Evolutionary conservation across 345 rosid genomes (phyloP).

Genomic region (Garcia nutans): DNA sequence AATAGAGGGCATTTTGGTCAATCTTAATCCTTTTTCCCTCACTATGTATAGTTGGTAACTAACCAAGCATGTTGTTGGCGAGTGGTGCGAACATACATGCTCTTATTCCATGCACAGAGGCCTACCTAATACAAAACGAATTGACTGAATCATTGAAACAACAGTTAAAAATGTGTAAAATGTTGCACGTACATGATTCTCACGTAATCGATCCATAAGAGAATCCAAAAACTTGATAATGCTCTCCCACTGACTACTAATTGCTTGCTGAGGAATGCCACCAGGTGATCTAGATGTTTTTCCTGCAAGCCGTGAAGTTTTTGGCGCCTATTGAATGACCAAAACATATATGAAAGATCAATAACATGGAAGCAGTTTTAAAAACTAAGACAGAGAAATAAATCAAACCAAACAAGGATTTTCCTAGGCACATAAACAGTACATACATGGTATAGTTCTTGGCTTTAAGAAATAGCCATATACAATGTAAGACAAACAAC

Average conservation of each 20-base stretch:
- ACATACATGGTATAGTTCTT: background rate
- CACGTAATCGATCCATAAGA: slow-evolving; percentile 67
- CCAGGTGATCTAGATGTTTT: slow-evolving; percentile 82
- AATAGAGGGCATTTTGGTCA: no score
- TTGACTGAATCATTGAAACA: background rate
- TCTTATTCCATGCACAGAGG: background rate
- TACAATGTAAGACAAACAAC: background rate
- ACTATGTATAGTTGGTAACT: no score
- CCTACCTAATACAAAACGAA: background rate
- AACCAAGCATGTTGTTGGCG: no score
- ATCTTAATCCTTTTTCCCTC: no score
- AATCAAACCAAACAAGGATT: background rate
- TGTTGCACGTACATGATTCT: slow-evolving; percentile 70
- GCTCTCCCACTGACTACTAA: slow-evolving; percentile 79
- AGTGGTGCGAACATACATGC: background rate
- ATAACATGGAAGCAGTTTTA: background rate
- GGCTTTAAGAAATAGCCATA: background rate
- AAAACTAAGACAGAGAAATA: slow-evolving; percentile 2
- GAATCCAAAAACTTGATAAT: slow-evolving; percentile 91
- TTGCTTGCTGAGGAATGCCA: slow-evolving; percentile 53
- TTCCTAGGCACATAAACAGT: background rate
- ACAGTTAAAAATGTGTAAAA: background rate
- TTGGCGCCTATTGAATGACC: slow-evolving; percentile 61
- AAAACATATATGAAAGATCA: background rate
- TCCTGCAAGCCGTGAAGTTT: slow-evolving; percentile 65